These are phyloP conservation scores for Rhodofomes roseus DNA, from an alignment of 1,284 basidiomycete genomes.

Conservation along the genomic window DNA sequence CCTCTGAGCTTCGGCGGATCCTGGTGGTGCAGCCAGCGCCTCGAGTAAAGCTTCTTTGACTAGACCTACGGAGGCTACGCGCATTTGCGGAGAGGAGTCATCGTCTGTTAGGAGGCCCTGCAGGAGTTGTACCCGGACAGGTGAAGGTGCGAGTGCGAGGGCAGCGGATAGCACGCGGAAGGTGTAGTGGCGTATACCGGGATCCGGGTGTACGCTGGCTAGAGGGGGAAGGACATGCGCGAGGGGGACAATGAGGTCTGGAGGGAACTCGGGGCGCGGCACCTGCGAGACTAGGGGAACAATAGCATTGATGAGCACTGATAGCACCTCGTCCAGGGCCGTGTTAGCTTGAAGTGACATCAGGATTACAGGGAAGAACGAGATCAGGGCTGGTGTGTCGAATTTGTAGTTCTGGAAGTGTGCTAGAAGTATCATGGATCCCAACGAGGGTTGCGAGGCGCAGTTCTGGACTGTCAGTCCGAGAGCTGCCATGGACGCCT, in stretches of 20 bases:
- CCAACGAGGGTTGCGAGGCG: slow-evolving; percentile 26
- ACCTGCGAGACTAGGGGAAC: slow-evolving; percentile 22
- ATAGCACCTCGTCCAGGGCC: slow-evolving; percentile 53
- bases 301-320: slow-evolving; percentile 47
- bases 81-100: slow-evolving; percentile 57
- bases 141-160: slow-evolving; percentile 42
- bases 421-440: slow-evolving; percentile 45
- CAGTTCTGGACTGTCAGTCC: slow-evolving; percentile 13
- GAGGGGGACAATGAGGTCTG: slow-evolving; percentile 45
- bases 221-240: slow-evolving; percentile 47
- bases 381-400: slow-evolving; percentile 24
- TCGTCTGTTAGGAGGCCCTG: slow-evolving; percentile 42
- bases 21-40: slow-evolving; percentile 31
- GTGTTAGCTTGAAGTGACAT: slow-evolving; percentile 48
- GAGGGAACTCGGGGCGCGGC: slow-evolving; percentile 30
- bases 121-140: slow-evolving; percentile 50
- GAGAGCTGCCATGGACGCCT: slow-evolving; percentile 22
- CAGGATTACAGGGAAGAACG: slow-evolving; percentile 43
- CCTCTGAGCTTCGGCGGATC: slow-evolving; percentile 18
- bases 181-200: slow-evolving; percentile 50
- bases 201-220: slow-evolving; percentile 57
- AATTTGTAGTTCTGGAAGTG: slow-evolving; percentile 31
- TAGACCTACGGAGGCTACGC: slow-evolving; percentile 60
- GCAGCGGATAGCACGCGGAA: slow-evolving; percentile 56
- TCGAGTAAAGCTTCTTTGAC: slow-evolving; percentile 63